phyloP scores from a whole-genome alignment of 768 basidiomycete genomes.

The Lactifluus piperatus region DNA sequence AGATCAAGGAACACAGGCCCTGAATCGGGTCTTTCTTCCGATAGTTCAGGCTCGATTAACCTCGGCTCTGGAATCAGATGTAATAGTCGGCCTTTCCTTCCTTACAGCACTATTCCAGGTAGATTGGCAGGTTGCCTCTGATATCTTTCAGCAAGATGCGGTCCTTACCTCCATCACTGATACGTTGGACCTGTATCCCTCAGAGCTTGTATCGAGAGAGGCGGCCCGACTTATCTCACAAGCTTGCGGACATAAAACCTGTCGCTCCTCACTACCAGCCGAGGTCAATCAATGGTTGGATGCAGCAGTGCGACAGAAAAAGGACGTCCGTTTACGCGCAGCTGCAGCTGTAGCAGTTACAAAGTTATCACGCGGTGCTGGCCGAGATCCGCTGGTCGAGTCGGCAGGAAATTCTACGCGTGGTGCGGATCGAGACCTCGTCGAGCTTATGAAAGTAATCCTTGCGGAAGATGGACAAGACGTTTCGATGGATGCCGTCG shows the following conservation, averaged over 20 bases:
- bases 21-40: constrained; percentile 45
- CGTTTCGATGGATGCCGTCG: constrained; percentile 57
- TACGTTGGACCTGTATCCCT: constrained; percentile 54
- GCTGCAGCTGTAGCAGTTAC: constrained; percentile 66
- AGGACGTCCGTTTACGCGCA: constrained; percentile 42
- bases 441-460: constrained; percentile 27
- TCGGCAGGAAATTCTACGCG: constrained; percentile 5
- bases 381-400: constrained; percentile 31
- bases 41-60: constrained; percentile 41
- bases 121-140: constrained; percentile 58
- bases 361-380: constrained; percentile 62
- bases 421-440: constrained; percentile 3
- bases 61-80: constrained; percentile 44
- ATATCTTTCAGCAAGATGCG: constrained; percentile 57
- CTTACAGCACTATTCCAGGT: constrained; percentile 78
- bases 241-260: constrained; percentile 65
- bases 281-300: constrained; percentile 63
- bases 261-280: constrained; percentile 51
- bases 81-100: constrained; percentile 53
- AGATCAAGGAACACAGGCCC: constrained; percentile 40
- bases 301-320: constrained; percentile 39
- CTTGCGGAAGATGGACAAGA: constrained; percentile 16
- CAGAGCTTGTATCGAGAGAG: constrained; percentile 41
- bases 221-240: constrained; percentile 70
- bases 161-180: constrained; percentile 59